Conservation (phyloP, 805 yeast genomes). For the Metschnikowia gelsemii region DNA sequence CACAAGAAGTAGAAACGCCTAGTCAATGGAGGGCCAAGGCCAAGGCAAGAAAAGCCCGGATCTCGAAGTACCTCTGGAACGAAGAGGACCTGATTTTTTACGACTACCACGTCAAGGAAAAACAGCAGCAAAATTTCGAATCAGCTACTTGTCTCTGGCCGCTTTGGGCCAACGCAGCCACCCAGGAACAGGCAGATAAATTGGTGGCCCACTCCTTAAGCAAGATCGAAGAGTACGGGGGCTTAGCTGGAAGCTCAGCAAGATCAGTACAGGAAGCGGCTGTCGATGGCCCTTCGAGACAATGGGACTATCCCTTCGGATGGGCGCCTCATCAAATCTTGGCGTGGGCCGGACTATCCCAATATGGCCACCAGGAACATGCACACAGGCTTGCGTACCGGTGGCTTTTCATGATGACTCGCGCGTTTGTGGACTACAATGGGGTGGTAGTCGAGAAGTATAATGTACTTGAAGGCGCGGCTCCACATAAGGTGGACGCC, state of each 20-base stretch:
- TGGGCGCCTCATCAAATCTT: constrained; percentile 99
- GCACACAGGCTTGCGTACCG: constrained; percentile 75
- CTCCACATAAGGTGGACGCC: constrained; percentile 90
- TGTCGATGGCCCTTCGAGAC: constrained; percentile 77
- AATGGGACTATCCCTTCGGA: constrained; percentile 97
- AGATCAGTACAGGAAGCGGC: constrained; percentile 70
- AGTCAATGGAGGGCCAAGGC: constrained; percentile 66
- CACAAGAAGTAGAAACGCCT: constrained; percentile 42
- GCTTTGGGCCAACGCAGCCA: constrained; percentile 75
- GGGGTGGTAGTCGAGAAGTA: constrained; percentile 96
- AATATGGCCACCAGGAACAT: constrained; percentile 65
- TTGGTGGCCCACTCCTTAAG: constrained; percentile 58
- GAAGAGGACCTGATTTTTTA: constrained; percentile 73
- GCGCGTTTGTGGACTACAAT: constrained; percentile 86
- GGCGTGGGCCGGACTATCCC: constrained; percentile 82
- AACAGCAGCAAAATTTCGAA: constrained; percentile 63
- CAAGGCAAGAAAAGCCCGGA: constrained; percentile 47
- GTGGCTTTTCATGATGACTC: constrained; percentile 88
- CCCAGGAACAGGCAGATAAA: constrained; percentile 61
- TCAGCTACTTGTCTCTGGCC: constrained; percentile 93
- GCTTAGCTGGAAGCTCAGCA: constrained; percentile 81
- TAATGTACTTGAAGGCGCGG: constrained; percentile 77
- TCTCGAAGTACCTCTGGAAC: constrained; percentile 80
- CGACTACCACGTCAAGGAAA: constrained; percentile 71
- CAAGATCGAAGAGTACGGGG: constrained; percentile 83